These are phyloP conservation scores for Colletotrichum tropicale DNA, from an alignment of 2,329 filamentous ascomycete genomes.

Conservation along the genomic window DNA sequence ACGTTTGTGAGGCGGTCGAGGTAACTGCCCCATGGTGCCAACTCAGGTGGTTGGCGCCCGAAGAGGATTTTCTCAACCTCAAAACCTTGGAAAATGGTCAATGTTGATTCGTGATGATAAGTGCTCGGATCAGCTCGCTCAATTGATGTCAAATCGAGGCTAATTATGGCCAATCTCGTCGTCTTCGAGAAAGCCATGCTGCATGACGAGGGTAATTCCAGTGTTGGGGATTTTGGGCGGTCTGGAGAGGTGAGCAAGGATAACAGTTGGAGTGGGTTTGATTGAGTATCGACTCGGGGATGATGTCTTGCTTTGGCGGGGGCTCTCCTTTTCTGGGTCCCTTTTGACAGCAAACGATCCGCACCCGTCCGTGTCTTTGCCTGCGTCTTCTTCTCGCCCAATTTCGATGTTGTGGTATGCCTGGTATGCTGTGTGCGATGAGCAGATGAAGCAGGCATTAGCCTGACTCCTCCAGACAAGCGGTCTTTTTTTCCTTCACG, in stretches of 20 bases:
- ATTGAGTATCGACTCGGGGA: not conserved
- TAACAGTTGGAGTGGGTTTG: not conserved
- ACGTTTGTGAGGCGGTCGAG: not conserved
- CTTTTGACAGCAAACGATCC: not conserved
- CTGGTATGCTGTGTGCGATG: not conserved
- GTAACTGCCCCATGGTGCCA: not conserved
- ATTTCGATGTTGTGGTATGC: not conserved
- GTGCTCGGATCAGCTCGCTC: not conserved
- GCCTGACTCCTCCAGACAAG: not conserved
- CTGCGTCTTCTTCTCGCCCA: not conserved
- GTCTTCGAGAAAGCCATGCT: not conserved
- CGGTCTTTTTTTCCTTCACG: not conserved
- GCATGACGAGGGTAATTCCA: not conserved
- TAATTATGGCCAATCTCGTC: not conserved
- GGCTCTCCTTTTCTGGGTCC: not conserved
- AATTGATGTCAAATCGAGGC: not conserved
- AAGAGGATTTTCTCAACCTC: not conserved
- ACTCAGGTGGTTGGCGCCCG: not conserved
- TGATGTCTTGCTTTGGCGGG: constrained; percentile 2
- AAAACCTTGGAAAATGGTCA: not conserved
- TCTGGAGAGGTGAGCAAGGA: not conserved
- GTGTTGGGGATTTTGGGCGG: not conserved
- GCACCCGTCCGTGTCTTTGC: not conserved
- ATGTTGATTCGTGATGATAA: not conserved
- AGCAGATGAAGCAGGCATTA: not conserved